A percentile compares a stretch with the other conserved stretches of the same genome.
Conservation (phyloP, 441 rosid species). For the Syzygium syzygioides region DNA sequence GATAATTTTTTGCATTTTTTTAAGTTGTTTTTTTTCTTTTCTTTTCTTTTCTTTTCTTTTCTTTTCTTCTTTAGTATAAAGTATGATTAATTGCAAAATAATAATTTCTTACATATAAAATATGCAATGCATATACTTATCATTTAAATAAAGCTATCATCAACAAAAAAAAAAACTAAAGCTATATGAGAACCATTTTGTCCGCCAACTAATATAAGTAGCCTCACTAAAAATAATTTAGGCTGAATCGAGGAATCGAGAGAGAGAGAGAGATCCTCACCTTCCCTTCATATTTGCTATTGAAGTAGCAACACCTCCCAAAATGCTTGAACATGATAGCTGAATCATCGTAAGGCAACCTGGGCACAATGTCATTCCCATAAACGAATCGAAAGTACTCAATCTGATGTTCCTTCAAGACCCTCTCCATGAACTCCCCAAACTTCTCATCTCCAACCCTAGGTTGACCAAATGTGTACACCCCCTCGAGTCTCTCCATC, state of each 20-base stretch:
- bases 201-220: not conserved
- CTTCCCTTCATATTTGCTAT: slow-evolving; percentile 38
- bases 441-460: slow-evolving; percentile 56
- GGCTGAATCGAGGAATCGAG: no score
- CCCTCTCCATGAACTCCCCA: slow-evolving; percentile 38
- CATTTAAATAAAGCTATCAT: not conserved
- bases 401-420: slow-evolving; percentile 18
- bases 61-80: not conserved
- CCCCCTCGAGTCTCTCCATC: slow-evolving; percentile 40
- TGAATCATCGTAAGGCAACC: slow-evolving; percentile 56
- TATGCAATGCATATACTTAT: not conserved
- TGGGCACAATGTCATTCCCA: slow-evolving; percentile 55
- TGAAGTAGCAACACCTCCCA: slow-evolving; percentile 46
- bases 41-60: not conserved
- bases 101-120: not conserved
- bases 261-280: slow-evolving; percentile 20
- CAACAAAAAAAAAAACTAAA: no score
- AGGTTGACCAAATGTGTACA: slow-evolving; percentile 72
- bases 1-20: not conserved
- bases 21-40: no score
- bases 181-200: not conserved
- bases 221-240: not conserved
- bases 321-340: slow-evolving; percentile 66
- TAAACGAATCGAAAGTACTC: slow-evolving; percentile 52
- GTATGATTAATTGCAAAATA: no score